Percentiles rank a stretch among this genome's conserved stretches.
These are phyloP conservation scores for Colletotrichum destructivum DNA, from an alignment of 2,329 filamentous ascomycete species.

Conservation along the genomic window DNA sequence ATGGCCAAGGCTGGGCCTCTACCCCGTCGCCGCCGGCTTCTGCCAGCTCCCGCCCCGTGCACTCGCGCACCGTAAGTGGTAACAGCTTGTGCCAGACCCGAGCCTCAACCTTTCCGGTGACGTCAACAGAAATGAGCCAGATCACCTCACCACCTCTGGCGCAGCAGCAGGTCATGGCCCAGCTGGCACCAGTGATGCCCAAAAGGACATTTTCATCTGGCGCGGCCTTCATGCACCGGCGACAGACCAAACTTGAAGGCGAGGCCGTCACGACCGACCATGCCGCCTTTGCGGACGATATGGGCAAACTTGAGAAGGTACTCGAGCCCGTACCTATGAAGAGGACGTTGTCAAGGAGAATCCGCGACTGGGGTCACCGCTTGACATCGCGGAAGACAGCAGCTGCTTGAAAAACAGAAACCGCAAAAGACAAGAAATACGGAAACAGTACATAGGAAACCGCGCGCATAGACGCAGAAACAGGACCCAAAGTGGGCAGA, in stretches of 20 bases:
- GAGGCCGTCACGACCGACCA: slow-evolving; percentile 30
- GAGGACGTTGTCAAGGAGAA: slow-evolving; percentile 29
- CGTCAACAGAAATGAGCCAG: slow-evolving; percentile 14
- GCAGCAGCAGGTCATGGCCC: slow-evolving; percentile 23
- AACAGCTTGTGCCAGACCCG: slow-evolving; percentile 26
- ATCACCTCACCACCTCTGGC: slow-evolving; percentile 22
- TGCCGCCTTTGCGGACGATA: slow-evolving; percentile 17
- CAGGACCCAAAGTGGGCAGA: slow-evolving; percentile 25
- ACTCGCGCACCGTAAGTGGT: slow-evolving; percentile 25
- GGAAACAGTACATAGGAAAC: slow-evolving; percentile 13
- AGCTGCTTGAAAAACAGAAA: slow-evolving; percentile 12
- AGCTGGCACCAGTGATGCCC: slow-evolving; percentile 21
- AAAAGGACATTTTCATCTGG: slow-evolving; percentile 45
- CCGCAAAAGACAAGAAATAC: slow-evolving; percentile 2
- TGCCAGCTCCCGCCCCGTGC: slow-evolving; percentile 11
- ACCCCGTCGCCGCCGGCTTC: slow-evolving; percentile 21
- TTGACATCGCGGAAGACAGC: slow-evolving; percentile 20
- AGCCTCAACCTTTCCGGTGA: slow-evolving; percentile 35
- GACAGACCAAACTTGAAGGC: slow-evolving; percentile 39
- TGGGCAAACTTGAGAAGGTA: slow-evolving; percentile 23
- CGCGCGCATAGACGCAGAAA: slow-evolving; percentile 30
- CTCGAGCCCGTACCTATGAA: slow-evolving; percentile 17
- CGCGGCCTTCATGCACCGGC: slow-evolving; percentile 46
- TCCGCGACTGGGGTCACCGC: slow-evolving; percentile 42
- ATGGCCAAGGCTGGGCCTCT: slow-evolving; percentile 43